phyloP scores from a whole-genome alignment of 805 yeast species.

The Huiozyma sinensis region DNA sequence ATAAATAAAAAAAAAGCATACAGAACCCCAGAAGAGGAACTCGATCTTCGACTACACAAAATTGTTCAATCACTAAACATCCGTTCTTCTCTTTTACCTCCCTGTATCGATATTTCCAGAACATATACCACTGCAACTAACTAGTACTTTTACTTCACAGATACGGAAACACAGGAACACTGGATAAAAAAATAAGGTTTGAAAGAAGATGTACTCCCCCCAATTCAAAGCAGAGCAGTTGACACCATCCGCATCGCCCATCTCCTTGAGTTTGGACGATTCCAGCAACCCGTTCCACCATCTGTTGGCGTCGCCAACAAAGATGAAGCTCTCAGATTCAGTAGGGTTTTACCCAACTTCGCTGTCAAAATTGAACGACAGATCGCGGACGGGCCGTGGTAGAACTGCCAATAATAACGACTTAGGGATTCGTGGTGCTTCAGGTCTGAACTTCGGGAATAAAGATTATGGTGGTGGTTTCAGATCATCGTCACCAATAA shows the following conservation, averaged over 20 bases:
- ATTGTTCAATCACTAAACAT: too few relatives aligned
- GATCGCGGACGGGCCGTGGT: slow-evolving; percentile 7
- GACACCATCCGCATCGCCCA: slow-evolving; percentile 23
- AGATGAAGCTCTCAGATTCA: slow-evolving; percentile 18
- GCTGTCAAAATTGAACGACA: slow-evolving; percentile 23
- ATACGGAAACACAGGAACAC: background rate
- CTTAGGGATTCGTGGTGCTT: slow-evolving; percentile 1
- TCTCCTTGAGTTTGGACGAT: slow-evolving; percentile 21
- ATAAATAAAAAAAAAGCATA: too few relatives aligned
- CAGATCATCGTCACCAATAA: slow-evolving; percentile 21
- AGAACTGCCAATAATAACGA: slow-evolving; percentile 7
- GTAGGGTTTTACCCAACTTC: slow-evolving; percentile 22
- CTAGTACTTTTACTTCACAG: background rate
- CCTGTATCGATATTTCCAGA: background rate
- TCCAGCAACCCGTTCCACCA: slow-evolving; percentile 11
- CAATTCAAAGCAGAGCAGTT: slow-evolving; percentile 19
- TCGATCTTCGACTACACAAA: too few relatives aligned
- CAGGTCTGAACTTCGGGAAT: too few relatives aligned
- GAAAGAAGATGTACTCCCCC: slow-evolving; percentile 14
- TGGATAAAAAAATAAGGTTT: background rate
- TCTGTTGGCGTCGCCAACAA: slow-evolving; percentile 21
- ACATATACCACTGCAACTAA: background rate
- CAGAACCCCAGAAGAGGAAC: too few relatives aligned
- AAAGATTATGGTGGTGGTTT: too few relatives aligned
- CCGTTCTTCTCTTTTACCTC: background rate